Base-by-base conservation (phyloP, 2,329 filamentous ascomycete genomes). In the Colletotrichum australisinense region DNA sequence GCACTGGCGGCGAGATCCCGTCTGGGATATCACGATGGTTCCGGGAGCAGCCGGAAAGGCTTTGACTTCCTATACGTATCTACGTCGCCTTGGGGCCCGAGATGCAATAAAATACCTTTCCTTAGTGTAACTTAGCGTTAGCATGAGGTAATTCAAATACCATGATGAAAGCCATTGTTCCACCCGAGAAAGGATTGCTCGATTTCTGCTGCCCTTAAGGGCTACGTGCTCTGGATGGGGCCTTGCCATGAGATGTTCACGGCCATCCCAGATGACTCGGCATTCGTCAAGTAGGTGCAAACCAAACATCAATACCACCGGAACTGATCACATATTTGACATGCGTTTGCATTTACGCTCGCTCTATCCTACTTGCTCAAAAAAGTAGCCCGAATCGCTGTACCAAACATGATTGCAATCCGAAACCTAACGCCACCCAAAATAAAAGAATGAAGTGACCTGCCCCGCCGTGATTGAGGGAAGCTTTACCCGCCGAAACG, bases 11-110 rank as follows among this genome's bases (percentile, higher is more conserved):
- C 63, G 8, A 35, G 38, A 52, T 3, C 35, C 22, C 22, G 26
- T 30, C 63, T 69, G 63, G 52, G 72, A 72, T 67, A 63, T 46
- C 68, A 63, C 35, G 49, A 71, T 59, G 68, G 35, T 58, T 53
- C 24, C 16, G 22, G 35, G 57, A 67, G 22, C 42, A 52, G 32
- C 57, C 16, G 62, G 57, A 28, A 42, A 26, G 42, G 26, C 14
- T 42, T 0, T 0, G 14, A 14, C 12, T 14, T 28, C 63, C 38
- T 26, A 26, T 26, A 55, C 46, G 62, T 46, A 38, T 60, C 42
- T 19, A 68, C 42, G 28, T n/a, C 52, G 30, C 38, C 38, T 74
- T 42, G 59, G 62, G 64, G 46, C n/a, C 64, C 73, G 66, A 70
- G 58, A 26, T 74, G 69, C 32, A 72, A 72, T 64, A n/a, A 16